Evolutionary conservation across 2,329 filamentous ascomycete species (phyloP).

Genomic region (Fusarium pseudonygamai): DNA sequence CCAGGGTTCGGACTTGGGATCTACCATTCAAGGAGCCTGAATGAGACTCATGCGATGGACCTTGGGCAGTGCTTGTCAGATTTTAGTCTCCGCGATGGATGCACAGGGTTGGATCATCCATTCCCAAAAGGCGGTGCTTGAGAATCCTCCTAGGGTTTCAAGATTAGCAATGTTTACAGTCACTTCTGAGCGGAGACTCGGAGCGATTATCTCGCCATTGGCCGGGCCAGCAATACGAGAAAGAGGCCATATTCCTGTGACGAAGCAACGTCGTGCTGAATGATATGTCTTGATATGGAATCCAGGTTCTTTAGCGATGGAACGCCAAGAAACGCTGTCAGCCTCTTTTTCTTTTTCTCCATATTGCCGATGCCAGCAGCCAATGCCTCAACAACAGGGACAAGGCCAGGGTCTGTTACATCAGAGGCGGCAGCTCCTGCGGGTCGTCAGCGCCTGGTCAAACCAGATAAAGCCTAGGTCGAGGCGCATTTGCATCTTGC

Average conservation of each 20-base stretch:
- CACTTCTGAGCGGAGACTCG: neutral
- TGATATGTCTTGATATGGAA: neutral
- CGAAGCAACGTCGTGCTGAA: neutral
- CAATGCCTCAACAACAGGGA: neutral
- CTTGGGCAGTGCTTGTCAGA: slow-evolving; percentile 32
- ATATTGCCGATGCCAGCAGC: neutral
- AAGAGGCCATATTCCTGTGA: neutral
- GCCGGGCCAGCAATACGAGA: neutral
- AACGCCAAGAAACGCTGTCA: slow-evolving; percentile 6
- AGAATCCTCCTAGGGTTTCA: neutral
- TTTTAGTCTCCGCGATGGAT: slow-evolving; percentile 26
- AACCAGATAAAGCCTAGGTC: slow-evolving; percentile 22
- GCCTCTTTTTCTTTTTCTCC: neutral
- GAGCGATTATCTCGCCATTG: slow-evolving; percentile 3
- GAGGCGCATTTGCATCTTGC: slow-evolving; percentile 19
- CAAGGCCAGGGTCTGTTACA: neutral
- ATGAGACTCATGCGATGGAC: slow-evolving; percentile 21
- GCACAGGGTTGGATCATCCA: neutral
- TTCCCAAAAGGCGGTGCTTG: slow-evolving; percentile 17
- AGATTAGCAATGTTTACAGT: neutral
- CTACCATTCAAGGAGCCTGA: slow-evolving; percentile 11
- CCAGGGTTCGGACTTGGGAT: slow-evolving; percentile 11
- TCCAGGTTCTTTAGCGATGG: neutral
- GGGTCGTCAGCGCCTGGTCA: slow-evolving; percentile 12
- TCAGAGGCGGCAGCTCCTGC: slow-evolving; percentile 12